phyloP scores from a whole-genome alignment of 1,284 basidiomycete genomes.

The Boletus sp. region DNA sequence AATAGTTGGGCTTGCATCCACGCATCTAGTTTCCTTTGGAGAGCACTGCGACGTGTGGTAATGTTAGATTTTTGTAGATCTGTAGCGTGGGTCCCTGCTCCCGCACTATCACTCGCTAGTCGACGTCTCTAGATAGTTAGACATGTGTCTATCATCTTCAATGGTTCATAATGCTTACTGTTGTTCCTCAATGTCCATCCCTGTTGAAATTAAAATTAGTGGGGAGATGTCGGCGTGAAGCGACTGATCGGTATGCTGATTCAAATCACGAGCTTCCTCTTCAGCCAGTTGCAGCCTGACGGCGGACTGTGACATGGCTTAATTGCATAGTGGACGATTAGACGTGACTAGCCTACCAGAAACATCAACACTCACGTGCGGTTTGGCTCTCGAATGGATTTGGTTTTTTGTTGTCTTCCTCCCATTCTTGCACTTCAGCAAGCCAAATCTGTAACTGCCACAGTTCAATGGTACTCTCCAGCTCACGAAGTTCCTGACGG shows the following conservation, averaged over 20 bases:
- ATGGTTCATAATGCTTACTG: slow-evolving; percentile 6
- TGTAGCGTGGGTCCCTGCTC: not conserved
- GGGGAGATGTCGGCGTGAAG: slow-evolving; percentile 4
- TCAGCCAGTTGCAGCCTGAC: slow-evolving; percentile 7
- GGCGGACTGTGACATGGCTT: slow-evolving; percentile 7
- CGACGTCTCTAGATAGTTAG: not conserved
- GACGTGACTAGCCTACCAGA: not conserved
- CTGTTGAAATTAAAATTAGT: slow-evolving; percentile 2
- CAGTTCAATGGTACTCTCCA: not conserved
- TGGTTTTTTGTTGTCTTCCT: not conserved
- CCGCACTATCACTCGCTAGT: not conserved
- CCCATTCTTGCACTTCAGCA: slow-evolving; percentile 7
- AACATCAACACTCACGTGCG: not conserved
- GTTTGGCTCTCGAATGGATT: slow-evolving; percentile 15
- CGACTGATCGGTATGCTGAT: not conserved
- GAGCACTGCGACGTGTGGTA: not conserved
- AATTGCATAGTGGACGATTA: not conserved
- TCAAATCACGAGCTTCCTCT: not conserved
- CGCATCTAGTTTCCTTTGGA: not conserved
- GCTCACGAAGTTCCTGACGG: not conserved
- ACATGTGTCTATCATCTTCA: not conserved
- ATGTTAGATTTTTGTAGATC: slow-evolving; percentile 2
- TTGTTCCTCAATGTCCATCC: slow-evolving; percentile 4
- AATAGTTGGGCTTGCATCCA: slow-evolving; percentile 4
- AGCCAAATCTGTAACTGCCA: not conserved